A percentile compares a stretch with the other conserved stretches of the same genome.
Conservation (phyloP, 192 early-diverging fungal species). For the Martensiomyces pterosporus region DNA sequence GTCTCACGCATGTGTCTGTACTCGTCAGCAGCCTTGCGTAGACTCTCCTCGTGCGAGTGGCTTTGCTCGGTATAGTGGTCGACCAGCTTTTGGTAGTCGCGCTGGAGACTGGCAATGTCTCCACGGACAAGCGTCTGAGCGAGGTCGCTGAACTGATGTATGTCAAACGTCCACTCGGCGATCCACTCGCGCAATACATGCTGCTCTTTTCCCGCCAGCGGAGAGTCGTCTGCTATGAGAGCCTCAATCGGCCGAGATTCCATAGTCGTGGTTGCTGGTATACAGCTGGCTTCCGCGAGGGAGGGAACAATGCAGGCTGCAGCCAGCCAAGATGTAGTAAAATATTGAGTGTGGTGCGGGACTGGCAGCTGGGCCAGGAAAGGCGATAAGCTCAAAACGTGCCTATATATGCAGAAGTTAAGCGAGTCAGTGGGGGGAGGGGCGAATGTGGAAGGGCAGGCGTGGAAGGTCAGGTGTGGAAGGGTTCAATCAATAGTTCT, state of each 20-base stretch:
- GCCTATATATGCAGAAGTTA: too few relatives aligned
- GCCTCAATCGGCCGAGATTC: slow-evolving; percentile 15
- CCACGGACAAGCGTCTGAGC: slow-evolving; percentile 41
- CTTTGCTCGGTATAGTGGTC: slow-evolving; percentile 2
- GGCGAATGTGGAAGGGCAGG: too few relatives aligned
- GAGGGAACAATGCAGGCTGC: too few relatives aligned
- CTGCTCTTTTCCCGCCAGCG: slow-evolving; percentile 36
- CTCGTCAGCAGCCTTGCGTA: background rate
- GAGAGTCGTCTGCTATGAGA: slow-evolving; percentile 13
- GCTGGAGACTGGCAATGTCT: slow-evolving; percentile 11
- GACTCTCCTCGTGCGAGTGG: background rate
- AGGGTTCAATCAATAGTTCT: too few relatives aligned
- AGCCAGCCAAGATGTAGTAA: too few relatives aligned
- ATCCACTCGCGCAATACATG: slow-evolving; percentile 45
- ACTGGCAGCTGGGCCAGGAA: too few relatives aligned
- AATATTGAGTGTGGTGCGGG: too few relatives aligned
- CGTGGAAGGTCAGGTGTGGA: too few relatives aligned
- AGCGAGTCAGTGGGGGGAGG: too few relatives aligned
- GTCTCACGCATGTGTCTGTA: slow-evolving; percentile 35
- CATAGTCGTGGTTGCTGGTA: too few relatives aligned
- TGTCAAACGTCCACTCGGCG: slow-evolving; percentile 33
- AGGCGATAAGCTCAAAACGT: too few relatives aligned
- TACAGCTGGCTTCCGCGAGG: too few relatives aligned
- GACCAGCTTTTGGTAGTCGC: slow-evolving; percentile 6
- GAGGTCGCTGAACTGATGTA: slow-evolving; percentile 16